phyloP scores from a whole-genome alignment of 2,329 filamentous ascomycete genomes.

The Fusarium metavorans region DNA sequence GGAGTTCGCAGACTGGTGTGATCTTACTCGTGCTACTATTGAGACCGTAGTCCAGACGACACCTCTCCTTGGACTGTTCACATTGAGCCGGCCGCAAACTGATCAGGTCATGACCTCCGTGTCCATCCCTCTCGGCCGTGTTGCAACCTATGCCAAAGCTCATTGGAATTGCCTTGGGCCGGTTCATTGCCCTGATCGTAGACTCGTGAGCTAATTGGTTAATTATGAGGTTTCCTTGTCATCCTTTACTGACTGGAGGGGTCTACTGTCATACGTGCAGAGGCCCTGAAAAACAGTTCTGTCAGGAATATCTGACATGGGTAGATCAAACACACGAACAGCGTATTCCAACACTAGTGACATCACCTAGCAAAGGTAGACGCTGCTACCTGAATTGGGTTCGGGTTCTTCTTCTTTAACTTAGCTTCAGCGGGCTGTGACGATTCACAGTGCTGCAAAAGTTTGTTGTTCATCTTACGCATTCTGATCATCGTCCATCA shows the following conservation, averaged over 20 bases:
- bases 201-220: neutral
- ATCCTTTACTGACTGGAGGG: neutral
- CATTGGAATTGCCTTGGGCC: neutral
- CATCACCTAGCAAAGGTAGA: neutral
- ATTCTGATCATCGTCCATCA: neutral
- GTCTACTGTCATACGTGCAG: no score
- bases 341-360: neutral
- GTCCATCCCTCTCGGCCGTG: neutral
- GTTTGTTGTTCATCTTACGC: neutral
- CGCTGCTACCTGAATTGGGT: neutral
- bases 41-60: neutral
- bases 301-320: neutral
- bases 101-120: neutral
- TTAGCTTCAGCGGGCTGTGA: neutral
- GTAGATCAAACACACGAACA: neutral
- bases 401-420: neutral
- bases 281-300: neutral
- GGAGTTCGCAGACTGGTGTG: fast-evolving
- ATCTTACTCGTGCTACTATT: fast-evolving
- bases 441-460: neutral
- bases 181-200: no score
- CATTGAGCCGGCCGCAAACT: neutral
- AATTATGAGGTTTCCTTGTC: neutral
- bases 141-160: neutral
- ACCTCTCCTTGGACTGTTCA: neutral